A percentile compares a stretch with the other conserved stretches of the same genome.
phyloP scores from a whole-genome alignment of 805 yeast genomes.

The Metschnikowia santaceciliae region DNA sequence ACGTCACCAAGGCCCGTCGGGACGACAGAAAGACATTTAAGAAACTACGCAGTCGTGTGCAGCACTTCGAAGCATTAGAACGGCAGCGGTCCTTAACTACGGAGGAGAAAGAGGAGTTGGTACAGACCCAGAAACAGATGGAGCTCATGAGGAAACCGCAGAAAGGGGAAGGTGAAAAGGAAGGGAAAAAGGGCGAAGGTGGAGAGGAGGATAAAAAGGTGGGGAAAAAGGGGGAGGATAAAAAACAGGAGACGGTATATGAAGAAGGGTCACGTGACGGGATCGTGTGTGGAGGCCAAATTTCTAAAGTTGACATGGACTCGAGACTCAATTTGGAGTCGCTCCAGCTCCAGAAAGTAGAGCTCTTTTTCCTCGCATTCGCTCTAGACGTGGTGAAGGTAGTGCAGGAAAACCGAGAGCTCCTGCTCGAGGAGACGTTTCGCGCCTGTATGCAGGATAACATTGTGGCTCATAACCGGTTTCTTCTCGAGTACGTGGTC shows the following conservation, averaged over 20 bases:
- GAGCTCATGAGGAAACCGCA: not conserved
- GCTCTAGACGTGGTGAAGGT: constrained; percentile 50
- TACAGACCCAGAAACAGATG: constrained; percentile 11
- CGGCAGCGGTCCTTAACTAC: constrained; percentile 24
- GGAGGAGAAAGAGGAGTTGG: constrained; percentile 24
- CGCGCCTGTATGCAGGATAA: constrained; percentile 19
- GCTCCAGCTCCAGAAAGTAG: constrained; percentile 72
- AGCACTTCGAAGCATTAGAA: constrained; percentile 49
- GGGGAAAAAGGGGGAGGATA: not conserved
- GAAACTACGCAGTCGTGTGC: constrained; percentile 49
- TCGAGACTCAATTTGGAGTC: constrained; percentile 31
- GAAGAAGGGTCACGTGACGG: too few relatives aligned
- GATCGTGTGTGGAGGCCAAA: not conserved
- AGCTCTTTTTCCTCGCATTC: constrained; percentile 63
- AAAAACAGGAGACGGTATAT: not conserved
- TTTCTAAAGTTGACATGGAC: too few relatives aligned
- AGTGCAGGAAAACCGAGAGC: constrained; percentile 2
- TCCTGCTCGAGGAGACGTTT: constrained; percentile 23
- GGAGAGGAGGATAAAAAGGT: not conserved
- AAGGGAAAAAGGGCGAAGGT: not conserved
- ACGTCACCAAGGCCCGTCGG: constrained; percentile 69
- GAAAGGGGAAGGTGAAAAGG: too few relatives aligned
- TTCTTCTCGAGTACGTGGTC: constrained; percentile 59
- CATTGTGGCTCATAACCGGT: constrained; percentile 18
- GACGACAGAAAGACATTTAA: constrained; percentile 71